phyloP scores from a whole-genome alignment of 169 alveolate genomes.

The Eimeria falciformis region DNA sequence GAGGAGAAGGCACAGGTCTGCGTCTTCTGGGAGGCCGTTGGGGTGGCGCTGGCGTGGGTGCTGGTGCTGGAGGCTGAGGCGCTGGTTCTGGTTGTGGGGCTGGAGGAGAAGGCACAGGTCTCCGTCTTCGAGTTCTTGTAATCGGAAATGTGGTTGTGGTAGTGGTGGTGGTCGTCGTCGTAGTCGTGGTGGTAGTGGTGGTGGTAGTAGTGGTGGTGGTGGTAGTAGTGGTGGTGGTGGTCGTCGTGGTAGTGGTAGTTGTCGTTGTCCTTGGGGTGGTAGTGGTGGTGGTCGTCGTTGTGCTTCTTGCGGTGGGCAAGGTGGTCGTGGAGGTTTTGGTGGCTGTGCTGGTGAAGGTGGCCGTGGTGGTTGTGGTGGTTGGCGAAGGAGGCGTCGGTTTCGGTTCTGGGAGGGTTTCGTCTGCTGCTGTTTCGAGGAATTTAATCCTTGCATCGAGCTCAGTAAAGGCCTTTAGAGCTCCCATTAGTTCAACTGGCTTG shows the following conservation, averaged over 20 bases:
- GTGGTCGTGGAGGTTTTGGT: neutral
- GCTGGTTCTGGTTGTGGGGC: too few species aligned
- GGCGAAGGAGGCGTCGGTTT: neutral
- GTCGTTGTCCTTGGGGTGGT: neutral
- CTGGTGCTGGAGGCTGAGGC: too few species aligned
- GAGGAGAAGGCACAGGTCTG: conserved; percentile 8
- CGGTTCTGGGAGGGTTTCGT: neutral
- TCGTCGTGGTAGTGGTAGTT: neutral
- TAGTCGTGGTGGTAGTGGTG: neutral
- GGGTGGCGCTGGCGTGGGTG: too few species aligned
- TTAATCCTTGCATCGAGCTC: neutral
- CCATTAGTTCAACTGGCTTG: neutral
- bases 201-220: conserved; percentile 9
- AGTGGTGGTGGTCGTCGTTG: neutral
- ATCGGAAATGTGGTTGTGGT: neutral
- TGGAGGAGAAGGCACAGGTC: neutral
- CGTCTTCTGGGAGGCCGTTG: conserved; percentile 17
- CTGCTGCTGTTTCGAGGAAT: neutral
- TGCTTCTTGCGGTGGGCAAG: neutral
- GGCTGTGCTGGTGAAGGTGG: neutral
- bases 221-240: conserved; percentile 6
- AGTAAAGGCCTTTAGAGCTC: neutral
- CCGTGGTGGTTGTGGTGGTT: neutral
- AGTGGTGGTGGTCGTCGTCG: neutral
- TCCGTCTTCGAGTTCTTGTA: neutral